Base-by-base conservation (phyloP, 2,329 filamentous ascomycete genomes). In the Cordyceps cateniannulata region DNA sequence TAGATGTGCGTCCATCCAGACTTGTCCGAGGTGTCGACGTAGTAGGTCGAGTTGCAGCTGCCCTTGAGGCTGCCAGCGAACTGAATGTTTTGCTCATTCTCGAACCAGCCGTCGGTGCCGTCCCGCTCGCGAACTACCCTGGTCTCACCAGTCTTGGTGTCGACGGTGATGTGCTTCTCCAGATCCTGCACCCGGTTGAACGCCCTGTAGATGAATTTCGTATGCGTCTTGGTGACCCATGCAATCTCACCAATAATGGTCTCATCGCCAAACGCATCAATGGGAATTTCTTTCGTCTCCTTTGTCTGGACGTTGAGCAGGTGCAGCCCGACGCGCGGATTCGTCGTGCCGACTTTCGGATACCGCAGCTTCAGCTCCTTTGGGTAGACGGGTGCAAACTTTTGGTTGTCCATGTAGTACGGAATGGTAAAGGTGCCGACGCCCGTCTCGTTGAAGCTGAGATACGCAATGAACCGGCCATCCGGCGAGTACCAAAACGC, bases 401-500 rank as follows among this genome's bases (percentile, higher is more conserved):
- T 71, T 62, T 83, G 71, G 61, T 79, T 76, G 58, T 83, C 77
- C 81, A 87, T 87, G 70, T 85, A 89, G 71, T 88, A 89, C 0
- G 85, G 84, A 12, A 90, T 79, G 0, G 80, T 84, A 70, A 84
- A 89, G 1, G 85, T 88, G 3, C 78, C 80, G 7, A 90, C 87
- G 1, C 85, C 86, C 0, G 85, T 88, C 75, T 90, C 85, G 70
- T 98, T 93, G 7, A 95, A 97, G 52, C 91, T 87, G 63, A 98
- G 77, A 72, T 96, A 97, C 4, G 93, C 91, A 61, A 97, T 74
- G 69, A 89, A 96, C 68, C 91, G 87, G 44, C 91, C 92, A 71
- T 95, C 91, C 25, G 87, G 84, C 18, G 91, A 93, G 90, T 92
- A 97, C 93, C 93, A 98, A 0, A 93, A 91, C 1, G 90, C 91